Evolutionary conservation across 139 green algal species (phyloP), one percentile per base, ranked within the genome.

Genomic region (Chlamydomonas sp.): DNA sequence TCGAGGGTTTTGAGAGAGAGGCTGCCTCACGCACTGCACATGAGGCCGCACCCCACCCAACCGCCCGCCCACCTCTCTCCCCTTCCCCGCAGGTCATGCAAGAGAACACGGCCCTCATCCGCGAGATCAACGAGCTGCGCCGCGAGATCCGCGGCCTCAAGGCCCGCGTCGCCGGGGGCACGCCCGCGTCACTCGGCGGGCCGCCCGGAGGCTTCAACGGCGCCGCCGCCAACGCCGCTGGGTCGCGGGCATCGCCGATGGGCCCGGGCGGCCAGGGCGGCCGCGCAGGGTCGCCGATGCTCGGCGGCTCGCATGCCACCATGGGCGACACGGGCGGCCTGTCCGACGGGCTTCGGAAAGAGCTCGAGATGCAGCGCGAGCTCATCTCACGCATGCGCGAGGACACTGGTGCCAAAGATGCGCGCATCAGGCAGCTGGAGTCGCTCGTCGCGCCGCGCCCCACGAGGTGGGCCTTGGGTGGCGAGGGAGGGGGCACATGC

Each of bases 121-220:
- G 85, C 59, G 89, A 95, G 73, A 90, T 96, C 79, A 95, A 96
- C 64, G 85, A 95, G 81, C 80, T 96, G 62, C 68, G 87, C 35
- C 73, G 89, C 5, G 89, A 96, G 76, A 87, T 90, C 66, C 83
- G 87, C 68, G 62, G 67, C 3, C 61, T 82, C 26, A 69, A 73
- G 35, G 67, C 36, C 16, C 30, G 48, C 31, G 48, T 48, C 2
- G 67, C 50, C 22, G 47, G 65, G 2, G 34, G 61, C 5, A n/a
- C n/a, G n/a, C n/a, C n/a, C n/a, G n/a, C n/a, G n/a, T n/a, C n/a
- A n/a, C n/a, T n/a, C n/a, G 29, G 43, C 47, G 48, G 16, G 8
- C 22, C 67, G 3, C 8, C 67, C 16, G n/a, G 10, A 10, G 33
- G 33, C 4, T n/a, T n/a, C n/a, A n/a, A n/a, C n/a, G 29, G 38